phyloP scores from a whole-genome alignment of 352 stramenopile species.

The Phytophthora rubi region DNA sequence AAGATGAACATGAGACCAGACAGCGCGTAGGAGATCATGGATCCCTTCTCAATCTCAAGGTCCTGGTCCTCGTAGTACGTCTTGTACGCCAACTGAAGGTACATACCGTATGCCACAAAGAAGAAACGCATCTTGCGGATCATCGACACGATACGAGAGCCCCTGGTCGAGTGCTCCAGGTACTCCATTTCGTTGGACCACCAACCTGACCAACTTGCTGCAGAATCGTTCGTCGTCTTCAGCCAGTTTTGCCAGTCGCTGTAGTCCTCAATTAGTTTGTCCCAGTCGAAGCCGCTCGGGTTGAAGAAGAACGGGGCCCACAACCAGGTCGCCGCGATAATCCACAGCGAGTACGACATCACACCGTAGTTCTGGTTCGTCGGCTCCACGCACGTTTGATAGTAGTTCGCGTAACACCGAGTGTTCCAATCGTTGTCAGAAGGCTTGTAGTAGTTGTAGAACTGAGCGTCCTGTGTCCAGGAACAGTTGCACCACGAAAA shows the following conservation, averaged over 20 bases:
- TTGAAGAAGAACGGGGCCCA: constrained; percentile 95
- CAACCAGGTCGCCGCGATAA: constrained; percentile 93
- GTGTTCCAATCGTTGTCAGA: constrained; percentile 82
- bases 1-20: constrained; percentile 74
- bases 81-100: constrained; percentile 82
- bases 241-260: constrained; percentile 96
- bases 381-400: constrained; percentile 92
- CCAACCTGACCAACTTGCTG: constrained; percentile 89
- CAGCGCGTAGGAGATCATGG: constrained; percentile 73
- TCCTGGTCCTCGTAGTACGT: constrained; percentile 76
- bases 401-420: constrained; percentile 86
- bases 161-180: constrained; percentile 76
- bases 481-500: constrained; percentile 94
- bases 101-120: constrained; percentile 74
- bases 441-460: constrained; percentile 82
- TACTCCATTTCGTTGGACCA: constrained; percentile 88
- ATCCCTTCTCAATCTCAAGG: constrained; percentile 61
- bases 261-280: constrained; percentile 96
- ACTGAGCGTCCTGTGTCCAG: constrained; percentile 72
- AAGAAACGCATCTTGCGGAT: constrained; percentile 89
- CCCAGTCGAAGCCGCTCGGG: constrained; percentile 98
- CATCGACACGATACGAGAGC: constrained; percentile 69
- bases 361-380: constrained; percentile 98
- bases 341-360: constrained; percentile 97
- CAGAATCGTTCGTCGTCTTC: constrained; percentile 85